Evolutionary conservation across 306 rosid genomes (phyloP).

Genomic region (Adenanthera pavonina): DNA sequence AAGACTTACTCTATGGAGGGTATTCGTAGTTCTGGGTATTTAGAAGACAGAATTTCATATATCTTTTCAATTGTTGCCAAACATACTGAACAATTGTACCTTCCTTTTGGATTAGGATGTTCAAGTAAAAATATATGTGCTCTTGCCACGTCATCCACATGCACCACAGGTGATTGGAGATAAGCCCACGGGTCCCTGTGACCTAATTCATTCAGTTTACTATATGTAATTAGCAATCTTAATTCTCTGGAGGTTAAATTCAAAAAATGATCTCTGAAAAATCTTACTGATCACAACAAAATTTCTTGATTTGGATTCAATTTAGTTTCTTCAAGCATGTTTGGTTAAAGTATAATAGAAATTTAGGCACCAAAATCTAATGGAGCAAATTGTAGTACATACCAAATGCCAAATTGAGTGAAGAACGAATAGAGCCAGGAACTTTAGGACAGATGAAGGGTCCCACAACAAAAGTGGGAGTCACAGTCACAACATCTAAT

Average conservation of each 20-base stretch:
- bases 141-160: constrained; percentile 1
- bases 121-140: neutral
- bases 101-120: neutral
- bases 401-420: constrained; percentile 51
- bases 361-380: too few species aligned
- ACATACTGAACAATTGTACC: neutral
- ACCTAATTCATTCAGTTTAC: too few species aligned
- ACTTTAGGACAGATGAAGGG: constrained; percentile 66
- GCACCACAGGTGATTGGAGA: neutral
- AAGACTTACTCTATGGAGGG: neutral
- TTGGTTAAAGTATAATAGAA: too few species aligned
- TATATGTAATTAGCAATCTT: too few species aligned
- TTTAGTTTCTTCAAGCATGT: too few species aligned
- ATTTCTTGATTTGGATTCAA: too few species aligned
- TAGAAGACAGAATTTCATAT: neutral
- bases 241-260: too few species aligned
- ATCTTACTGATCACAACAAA: too few species aligned
- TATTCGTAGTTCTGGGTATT: neutral
- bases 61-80: neutral
- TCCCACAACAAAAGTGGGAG: constrained; percentile 60
- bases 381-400: neutral
- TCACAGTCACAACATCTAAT: constrained; percentile 61
- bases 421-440: constrained; percentile 46
- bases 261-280: too few species aligned
- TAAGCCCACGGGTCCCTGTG: neutral